phyloP scores from a whole-genome alignment of 2,329 filamentous ascomycete genomes.

The Hymenotorrendiella dingleyae region DNA sequence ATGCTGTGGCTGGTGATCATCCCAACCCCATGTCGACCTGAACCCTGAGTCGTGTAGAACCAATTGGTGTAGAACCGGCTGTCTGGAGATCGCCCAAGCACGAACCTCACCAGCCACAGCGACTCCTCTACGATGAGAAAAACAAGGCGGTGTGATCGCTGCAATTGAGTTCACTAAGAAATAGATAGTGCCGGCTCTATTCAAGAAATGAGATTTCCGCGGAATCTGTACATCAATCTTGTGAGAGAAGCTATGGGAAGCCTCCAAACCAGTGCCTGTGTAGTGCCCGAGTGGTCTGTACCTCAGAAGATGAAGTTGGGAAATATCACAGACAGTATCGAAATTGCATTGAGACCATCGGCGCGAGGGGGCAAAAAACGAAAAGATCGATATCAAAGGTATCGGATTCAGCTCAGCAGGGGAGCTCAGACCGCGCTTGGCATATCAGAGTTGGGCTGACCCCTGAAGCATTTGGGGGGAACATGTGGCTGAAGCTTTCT shows the following conservation, averaged over 20 bases:
- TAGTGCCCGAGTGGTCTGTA: neutral
- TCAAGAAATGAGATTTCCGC: neutral
- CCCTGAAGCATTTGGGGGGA: neutral
- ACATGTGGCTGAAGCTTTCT: neutral
- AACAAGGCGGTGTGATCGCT: neutral
- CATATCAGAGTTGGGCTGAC: neutral
- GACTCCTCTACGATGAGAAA: neutral
- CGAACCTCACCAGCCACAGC: slow-evolving; percentile 3
- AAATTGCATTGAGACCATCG: neutral
- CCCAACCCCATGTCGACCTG: slow-evolving; percentile 5
- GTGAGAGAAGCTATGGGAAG: no score
- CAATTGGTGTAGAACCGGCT: no score
- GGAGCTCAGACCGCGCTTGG: neutral
- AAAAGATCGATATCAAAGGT: neutral
- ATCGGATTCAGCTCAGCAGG: slow-evolving; percentile 6
- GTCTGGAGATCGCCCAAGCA: neutral
- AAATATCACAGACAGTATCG: neutral
- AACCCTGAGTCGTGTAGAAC: no score
- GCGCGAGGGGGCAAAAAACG: neutral
- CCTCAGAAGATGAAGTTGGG: neutral
- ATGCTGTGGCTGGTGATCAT: no score
- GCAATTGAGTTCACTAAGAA: neutral
- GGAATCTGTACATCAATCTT: no score
- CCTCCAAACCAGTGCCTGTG: neutral
- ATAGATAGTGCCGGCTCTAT: neutral